phyloP scores from a whole-genome alignment of 192 early-diverging fungal species.

The Podila horticola region DNA sequence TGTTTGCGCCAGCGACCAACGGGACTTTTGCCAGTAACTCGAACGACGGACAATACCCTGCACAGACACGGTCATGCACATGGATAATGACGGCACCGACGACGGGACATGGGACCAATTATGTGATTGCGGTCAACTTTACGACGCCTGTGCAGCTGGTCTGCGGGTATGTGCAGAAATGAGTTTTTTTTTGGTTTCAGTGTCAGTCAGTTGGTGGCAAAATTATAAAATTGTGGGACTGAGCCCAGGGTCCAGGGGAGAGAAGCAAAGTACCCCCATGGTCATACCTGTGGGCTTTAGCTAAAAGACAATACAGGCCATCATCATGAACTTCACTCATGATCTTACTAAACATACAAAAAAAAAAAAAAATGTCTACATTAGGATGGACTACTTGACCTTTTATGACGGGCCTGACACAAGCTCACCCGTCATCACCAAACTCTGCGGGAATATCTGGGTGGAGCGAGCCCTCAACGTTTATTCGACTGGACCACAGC shows the following conservation, averaged over 20 bases:
- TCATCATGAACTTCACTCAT: neutral
- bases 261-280: no score
- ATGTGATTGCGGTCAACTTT: conserved; percentile 38
- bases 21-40: conserved; percentile 42
- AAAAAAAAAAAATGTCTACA: neutral
- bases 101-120: neutral
- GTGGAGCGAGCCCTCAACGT: conserved; percentile 4
- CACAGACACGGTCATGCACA: conserved; percentile 15
- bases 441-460: conserved; percentile 32
- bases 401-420: conserved; percentile 40
- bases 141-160: conserved; percentile 29
- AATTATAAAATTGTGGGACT: no score
- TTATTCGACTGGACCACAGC: conserved; percentile 35
- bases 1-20: conserved; percentile 18
- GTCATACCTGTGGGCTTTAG: no score
- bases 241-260: no score
- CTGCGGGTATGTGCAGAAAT: conserved; percentile 22
- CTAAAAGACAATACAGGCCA: neutral
- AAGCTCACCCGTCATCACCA: conserved; percentile 35
- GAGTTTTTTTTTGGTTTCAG: neutral
- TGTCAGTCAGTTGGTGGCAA: no score
- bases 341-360: neutral
- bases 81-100: conserved; percentile 15
- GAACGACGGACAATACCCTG: conserved; percentile 24
- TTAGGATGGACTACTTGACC: conserved; percentile 45